phyloP scores from a whole-genome alignment of 257 asterid species.

The Capsicum baccatum region DNA sequence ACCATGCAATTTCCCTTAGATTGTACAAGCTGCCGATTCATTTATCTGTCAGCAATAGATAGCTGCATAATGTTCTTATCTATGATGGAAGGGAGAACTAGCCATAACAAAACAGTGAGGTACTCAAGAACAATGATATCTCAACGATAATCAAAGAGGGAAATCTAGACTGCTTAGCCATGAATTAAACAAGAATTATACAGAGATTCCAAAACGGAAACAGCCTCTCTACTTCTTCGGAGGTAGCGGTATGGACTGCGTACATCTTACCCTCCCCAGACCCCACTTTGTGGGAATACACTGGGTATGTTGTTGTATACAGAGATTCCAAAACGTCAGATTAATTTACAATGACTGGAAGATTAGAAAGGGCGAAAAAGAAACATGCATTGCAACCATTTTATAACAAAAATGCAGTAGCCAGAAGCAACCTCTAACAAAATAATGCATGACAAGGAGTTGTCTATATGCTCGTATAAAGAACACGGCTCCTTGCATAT shows the following conservation, averaged over 20 bases:
- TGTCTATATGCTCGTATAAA: neutral
- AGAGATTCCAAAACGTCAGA: neutral
- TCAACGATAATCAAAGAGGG: neutral
- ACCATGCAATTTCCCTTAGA: neutral
- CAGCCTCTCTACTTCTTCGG: too few relatives aligned
- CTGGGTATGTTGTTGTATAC: too few relatives aligned
- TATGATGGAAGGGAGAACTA: neutral
- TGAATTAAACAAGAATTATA: neutral
- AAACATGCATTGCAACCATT: neutral
- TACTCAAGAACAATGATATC: neutral
- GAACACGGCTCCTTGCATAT: neutral
- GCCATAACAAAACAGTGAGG: neutral
- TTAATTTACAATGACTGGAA: neutral
- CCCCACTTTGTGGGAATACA: too few relatives aligned
- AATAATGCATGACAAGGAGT: neutral
- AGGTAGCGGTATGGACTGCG: too few relatives aligned
- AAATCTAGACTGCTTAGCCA: neutral
- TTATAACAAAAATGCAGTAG: neutral
- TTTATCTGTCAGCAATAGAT: neutral
- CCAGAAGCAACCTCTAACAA: constrained; percentile 21
- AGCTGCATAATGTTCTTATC: constrained; percentile 6
- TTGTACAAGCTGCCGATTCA: neutral
- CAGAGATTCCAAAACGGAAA: neutral
- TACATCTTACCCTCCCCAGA: too few relatives aligned
- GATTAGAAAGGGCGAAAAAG: neutral